Percentiles rank a stretch among this genome's conserved stretches.
These are phyloP conservation scores for Davidsoniella virescens DNA, from an alignment of 2,329 filamentous ascomycete species.

Conservation along the genomic window DNA sequence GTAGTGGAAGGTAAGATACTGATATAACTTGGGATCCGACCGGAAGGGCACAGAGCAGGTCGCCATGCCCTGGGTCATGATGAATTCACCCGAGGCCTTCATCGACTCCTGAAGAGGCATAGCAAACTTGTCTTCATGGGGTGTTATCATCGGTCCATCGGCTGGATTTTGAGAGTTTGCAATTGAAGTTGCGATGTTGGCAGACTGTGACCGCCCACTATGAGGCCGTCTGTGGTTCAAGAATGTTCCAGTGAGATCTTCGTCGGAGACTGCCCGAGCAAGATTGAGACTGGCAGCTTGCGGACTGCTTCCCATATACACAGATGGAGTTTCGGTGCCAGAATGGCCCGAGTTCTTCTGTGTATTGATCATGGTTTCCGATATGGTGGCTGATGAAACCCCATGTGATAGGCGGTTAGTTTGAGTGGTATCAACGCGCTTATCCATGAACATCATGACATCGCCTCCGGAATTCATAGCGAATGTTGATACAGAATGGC, in stretches of 20 bases:
- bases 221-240: constrained; percentile 18
- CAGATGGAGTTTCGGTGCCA: constrained; percentile 20
- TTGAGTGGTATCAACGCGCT: constrained; percentile 23
- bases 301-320: constrained; percentile 32
- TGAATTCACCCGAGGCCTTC: constrained; percentile 39
- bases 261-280: constrained; percentile 48
- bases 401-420: no score
- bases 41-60: constrained; percentile 40
- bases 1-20: constrained; percentile 40
- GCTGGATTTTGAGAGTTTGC: no score
- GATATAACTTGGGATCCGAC: constrained; percentile 34
- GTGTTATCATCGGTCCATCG: constrained; percentile 18
- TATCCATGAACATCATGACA: constrained; percentile 44
- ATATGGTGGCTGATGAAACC: no score
- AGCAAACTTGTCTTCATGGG: constrained; percentile 26
- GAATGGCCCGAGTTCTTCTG: constrained; percentile 20
- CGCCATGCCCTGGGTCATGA: constrained; percentile 45
- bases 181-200: no score
- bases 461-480: constrained; percentile 44
- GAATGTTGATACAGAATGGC: constrained; percentile 43
- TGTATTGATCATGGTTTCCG: constrained; percentile 5
- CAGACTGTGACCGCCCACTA: no score
- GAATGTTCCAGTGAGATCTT: constrained; percentile 46
- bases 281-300: constrained; percentile 34
- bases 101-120: constrained; percentile 43